Conservation (phyloP, 257 asterid species). For the Penstemon barbatus region DNA sequence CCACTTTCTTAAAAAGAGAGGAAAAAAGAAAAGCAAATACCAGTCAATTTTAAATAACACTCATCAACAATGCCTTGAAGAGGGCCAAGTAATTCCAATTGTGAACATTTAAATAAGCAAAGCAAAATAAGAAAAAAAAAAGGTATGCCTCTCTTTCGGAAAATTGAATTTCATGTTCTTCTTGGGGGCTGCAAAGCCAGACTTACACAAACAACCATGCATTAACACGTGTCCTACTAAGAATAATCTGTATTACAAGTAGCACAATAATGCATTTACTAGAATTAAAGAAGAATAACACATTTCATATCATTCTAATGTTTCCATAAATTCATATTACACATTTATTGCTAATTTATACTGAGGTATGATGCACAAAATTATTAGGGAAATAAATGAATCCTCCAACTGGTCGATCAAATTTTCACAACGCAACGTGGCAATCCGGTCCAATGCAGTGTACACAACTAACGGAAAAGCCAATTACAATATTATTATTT, state of each 20-base stretch:
- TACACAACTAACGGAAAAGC: background rate
- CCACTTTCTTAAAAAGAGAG: background rate
- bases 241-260: slow-evolving; percentile 7
- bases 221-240: slow-evolving; percentile 6
- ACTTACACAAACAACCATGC: slow-evolving; percentile 16
- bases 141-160: slow-evolving; percentile 10
- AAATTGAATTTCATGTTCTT: slow-evolving; percentile 9
- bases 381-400: background rate
- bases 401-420: background rate
- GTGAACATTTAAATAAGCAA: slow-evolving; percentile 3
- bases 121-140: slow-evolving; percentile 4
- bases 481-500: background rate
- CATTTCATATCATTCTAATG: background rate
- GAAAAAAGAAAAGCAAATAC: slow-evolving; percentile 1
- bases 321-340: background rate
- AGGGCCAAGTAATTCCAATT: background rate
- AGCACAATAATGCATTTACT: slow-evolving; percentile 11
- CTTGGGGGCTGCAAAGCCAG: background rate
- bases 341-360: background rate
- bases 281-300: slow-evolving; percentile 20
- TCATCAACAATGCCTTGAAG: background rate
- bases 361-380: background rate
- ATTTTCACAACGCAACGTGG: slow-evolving; percentile 8
- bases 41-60: background rate
- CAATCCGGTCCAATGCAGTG: slow-evolving; percentile 4